phyloP scores from a whole-genome alignment of 768 basidiomycete genomes.

The Russula emetica region DNA sequence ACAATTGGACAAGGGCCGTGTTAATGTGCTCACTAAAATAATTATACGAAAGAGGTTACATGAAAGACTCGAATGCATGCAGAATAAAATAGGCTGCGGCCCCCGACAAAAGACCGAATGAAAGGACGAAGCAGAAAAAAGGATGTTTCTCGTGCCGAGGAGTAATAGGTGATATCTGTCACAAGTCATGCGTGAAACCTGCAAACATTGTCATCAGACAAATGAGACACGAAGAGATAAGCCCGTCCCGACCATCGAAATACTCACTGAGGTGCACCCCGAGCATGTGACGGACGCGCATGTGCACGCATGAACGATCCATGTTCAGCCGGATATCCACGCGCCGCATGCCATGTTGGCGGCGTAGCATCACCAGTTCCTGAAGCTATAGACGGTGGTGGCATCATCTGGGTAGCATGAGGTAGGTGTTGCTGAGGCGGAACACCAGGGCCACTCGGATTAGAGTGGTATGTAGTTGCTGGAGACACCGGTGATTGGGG shows the following conservation, averaged over 20 bases:
- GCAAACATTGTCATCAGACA: not conserved
- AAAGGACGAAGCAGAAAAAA: not conserved
- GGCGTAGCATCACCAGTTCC: constrained; percentile 12
- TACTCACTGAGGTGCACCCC: constrained; percentile 23
- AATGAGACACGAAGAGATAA: too few species aligned
- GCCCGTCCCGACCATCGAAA: not conserved
- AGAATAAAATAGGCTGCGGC: not conserved
- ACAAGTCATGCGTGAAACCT: constrained; percentile 21
- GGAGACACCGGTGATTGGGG: constrained; percentile 23
- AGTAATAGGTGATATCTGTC: not conserved
- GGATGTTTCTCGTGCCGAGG: not conserved
- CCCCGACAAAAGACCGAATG: not conserved
- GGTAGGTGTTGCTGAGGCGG: constrained; percentile 18
- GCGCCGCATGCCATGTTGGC: constrained; percentile 12
- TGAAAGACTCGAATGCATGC: not conserved
- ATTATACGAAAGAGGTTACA: constrained; percentile 4
- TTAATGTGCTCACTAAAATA: constrained; percentile 16
- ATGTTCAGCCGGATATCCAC: constrained; percentile 22
- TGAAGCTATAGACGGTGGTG: constrained; percentile 17
- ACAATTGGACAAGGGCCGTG: constrained; percentile 7
- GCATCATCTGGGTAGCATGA: constrained; percentile 23
- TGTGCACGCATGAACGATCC: constrained; percentile 23
- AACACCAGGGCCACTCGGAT: constrained; percentile 18
- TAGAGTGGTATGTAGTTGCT: constrained; percentile 15
- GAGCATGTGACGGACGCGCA: constrained; percentile 19